Evolutionary conservation across 2,329 filamentous ascomycete genomes (phyloP).

Genomic region (Chrysosporium queenslandicum): DNA sequence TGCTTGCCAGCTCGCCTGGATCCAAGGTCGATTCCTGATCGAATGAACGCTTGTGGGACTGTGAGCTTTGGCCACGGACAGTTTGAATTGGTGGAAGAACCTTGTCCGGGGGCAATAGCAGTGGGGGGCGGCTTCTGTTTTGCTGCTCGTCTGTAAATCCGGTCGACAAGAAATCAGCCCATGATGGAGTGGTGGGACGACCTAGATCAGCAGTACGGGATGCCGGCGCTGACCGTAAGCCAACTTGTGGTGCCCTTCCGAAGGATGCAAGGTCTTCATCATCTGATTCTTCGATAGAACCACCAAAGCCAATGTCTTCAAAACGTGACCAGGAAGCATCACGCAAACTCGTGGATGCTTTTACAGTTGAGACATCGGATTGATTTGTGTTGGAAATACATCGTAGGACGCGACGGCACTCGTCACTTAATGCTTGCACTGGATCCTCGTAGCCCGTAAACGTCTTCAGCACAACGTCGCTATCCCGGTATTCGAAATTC

Average conservation of each 20-base stretch:
- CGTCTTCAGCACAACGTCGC: slow-evolving; percentile 70
- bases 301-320: slow-evolving; percentile 85
- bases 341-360: slow-evolving; percentile 60
- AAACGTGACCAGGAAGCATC: slow-evolving; percentile 96
- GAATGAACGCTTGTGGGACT: slow-evolving; percentile 67
- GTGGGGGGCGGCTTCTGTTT: slow-evolving; percentile 50
- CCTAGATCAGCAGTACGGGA: slow-evolving; percentile 58
- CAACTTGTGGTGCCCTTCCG: slow-evolving; percentile 36
- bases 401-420: slow-evolving; percentile 81
- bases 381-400: slow-evolving; percentile 84
- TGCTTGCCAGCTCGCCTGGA: slow-evolving; percentile 88
- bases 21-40: slow-evolving; percentile 61
- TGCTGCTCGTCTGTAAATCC: slow-evolving; percentile 73
- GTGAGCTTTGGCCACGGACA: slow-evolving; percentile 67
- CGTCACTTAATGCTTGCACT: slow-evolving; percentile 76
- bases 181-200: slow-evolving; percentile 88
- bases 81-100: slow-evolving; percentile 71
- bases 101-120: slow-evolving; percentile 79
- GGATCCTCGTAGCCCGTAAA: slow-evolving; percentile 88
- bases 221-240: slow-evolving; percentile 55
- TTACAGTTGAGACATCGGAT: slow-evolving; percentile 60
- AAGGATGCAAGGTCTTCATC: slow-evolving; percentile 33
- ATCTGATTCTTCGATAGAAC: slow-evolving; percentile 59
- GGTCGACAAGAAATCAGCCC: slow-evolving; percentile 93
- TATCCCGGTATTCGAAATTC: slow-evolving; percentile 89